Evolutionary conservation across 441 rosid species (phyloP).

Genomic region (Hura crepitans): DNA sequence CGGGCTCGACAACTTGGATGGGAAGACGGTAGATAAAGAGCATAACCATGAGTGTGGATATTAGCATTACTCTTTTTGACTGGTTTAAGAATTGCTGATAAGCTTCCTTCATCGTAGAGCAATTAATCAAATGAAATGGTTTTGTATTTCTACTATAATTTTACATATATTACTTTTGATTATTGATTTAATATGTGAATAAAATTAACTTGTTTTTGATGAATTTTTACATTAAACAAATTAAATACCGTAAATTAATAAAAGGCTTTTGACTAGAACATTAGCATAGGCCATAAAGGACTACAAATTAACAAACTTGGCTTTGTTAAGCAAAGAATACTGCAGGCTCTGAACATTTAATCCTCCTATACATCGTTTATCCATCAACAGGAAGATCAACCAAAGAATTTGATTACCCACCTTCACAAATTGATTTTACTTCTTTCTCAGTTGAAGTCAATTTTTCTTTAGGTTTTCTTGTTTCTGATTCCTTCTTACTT

Average conservation of each 20-base stretch:
- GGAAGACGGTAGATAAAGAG: constrained; percentile 16
- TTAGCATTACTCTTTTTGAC: neutral
- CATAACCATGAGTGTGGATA: constrained; percentile 2
- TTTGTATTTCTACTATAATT: neutral
- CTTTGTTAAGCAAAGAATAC: neutral
- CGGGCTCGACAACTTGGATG: constrained; percentile 52
- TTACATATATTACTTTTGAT: too few species aligned
- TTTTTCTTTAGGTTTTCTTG: constrained; percentile 29
- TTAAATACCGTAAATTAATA: neutral
- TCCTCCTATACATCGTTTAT: neutral
- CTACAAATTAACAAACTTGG: neutral
- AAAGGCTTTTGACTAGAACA: neutral
- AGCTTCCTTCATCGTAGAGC: constrained; percentile 9
- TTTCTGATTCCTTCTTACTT: constrained; percentile 27
- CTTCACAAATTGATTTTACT: constrained; percentile 40
- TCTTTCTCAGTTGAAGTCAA: constrained; percentile 24
- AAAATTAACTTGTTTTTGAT: too few species aligned
- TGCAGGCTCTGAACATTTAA: too few species aligned
- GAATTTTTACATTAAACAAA: neutral
- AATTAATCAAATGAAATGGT: constrained; percentile 12
- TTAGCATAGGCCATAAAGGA: neutral
- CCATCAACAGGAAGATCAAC: constrained; percentile 11
- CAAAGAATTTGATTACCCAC: constrained; percentile 22
- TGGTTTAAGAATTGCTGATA: neutral
- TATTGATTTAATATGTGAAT: too few species aligned